These are phyloP conservation scores for Rhodotorula taiwanensis DNA, from an alignment of 768 basidiomycete species.

Conservation along the genomic window DNA sequence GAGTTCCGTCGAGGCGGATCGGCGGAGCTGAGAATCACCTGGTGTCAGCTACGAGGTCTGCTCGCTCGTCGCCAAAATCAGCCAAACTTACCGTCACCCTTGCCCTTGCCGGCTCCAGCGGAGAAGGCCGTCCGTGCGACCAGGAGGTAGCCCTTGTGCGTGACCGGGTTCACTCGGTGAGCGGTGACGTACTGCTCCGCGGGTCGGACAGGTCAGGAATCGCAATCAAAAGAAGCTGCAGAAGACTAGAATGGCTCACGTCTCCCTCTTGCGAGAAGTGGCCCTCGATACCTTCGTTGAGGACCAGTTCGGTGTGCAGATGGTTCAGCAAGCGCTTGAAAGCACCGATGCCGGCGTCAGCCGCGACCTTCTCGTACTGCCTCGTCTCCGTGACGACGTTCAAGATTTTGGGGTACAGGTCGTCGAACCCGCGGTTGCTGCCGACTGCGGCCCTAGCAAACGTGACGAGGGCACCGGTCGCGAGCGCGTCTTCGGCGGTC, in stretches of 20 bases:
- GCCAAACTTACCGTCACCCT: conserved; percentile 59
- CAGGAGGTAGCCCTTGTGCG: conserved; percentile 85
- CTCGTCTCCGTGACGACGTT: conserved; percentile 80
- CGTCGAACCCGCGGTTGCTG: conserved; percentile 94
- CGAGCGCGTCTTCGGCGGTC: conserved; percentile 88
- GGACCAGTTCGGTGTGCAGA: conserved; percentile 82
- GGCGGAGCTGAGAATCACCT: conserved; percentile 59
- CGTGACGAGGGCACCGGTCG: conserved; percentile 83
- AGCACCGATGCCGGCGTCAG: conserved; percentile 47
- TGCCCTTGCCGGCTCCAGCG: conserved; percentile 66
- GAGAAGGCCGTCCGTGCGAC: conserved; percentile 84
- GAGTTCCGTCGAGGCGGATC: conserved; percentile 72
- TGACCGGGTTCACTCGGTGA: conserved; percentile 80
- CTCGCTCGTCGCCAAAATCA: background rate
- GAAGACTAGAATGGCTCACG: no score
- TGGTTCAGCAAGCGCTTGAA: conserved; percentile 68
- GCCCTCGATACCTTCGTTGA: conserved; percentile 79
- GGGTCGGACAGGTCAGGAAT: no score
- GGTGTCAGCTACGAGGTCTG: background rate
- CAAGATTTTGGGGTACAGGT: conserved; percentile 88
- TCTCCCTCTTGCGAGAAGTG: conserved; percentile 96
- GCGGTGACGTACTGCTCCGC: conserved; percentile 90
- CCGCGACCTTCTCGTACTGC: conserved; percentile 63
- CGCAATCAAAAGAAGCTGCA: no score
- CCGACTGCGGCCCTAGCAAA: conserved; percentile 84